Evolutionary conservation across 2,329 filamentous ascomycete species (phyloP), one percentile per base, ranked within the genome.

Genomic region (Aspergillus novofumigatus): DNA sequence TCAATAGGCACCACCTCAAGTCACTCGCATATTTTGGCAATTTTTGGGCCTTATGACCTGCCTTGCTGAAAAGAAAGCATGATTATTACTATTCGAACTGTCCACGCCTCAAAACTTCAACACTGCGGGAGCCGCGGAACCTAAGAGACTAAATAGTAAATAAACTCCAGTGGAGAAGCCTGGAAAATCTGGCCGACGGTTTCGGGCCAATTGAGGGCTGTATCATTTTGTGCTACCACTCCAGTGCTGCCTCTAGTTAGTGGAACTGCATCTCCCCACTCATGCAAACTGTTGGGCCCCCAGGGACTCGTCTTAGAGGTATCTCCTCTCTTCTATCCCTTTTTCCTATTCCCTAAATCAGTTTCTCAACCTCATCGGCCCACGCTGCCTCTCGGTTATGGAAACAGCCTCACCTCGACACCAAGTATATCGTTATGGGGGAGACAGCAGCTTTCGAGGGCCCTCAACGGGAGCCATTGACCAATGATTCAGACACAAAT

Each of bases 401-500:
- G 49, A 25, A 51, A n/a, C 21, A 14, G 44, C 44, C 44, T 47
- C 9, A 41, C 29, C 8, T 21, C 10, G 4, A 5, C 23, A 7
- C 49, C 23, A 38, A 20, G 49, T 28, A 23, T 21, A 29, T 41
- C 28, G 26, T 35, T 10, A 51, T 51, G 49, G 29, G 29, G 28
- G 23, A 51, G 29, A 20, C n/a, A 32, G 41, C 11, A 7, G 21
- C 5, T 47, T 14, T 25, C 21, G 44, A 47, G 20, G 23, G 3
- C 14, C 21, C 11, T 47, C 10, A 38, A 17, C 32, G 32, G 32
- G 14, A 17, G 32, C 32, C 56, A 26, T 55, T 28, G 25, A 14
- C 28, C 47, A 54, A 53, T 56, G 51, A 52, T 23, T 28, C 47
- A 23, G 38, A 25, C 51, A 35, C 32, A 48, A 49, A 53, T 20